A percentile compares a stretch with the other conserved stretches of the same genome.
Evolutionary conservation across 2,329 filamentous ascomycete genomes (phyloP).

Genomic region (Cladorrhinum sp.): DNA sequence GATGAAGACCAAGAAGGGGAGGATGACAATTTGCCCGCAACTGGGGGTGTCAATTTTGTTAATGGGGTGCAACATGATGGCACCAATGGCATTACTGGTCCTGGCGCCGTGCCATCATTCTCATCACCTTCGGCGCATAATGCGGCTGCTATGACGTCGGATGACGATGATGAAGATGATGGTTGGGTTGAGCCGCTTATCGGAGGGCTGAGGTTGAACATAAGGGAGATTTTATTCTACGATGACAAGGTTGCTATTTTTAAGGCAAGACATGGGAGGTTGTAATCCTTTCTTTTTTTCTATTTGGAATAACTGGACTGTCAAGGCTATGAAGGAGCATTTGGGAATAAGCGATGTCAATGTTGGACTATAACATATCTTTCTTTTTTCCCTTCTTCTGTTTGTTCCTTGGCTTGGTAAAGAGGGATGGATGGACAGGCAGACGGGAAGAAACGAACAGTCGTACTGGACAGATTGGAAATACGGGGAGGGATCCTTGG

Average conservation of each 20-base stretch:
- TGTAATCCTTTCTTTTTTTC: conserved; percentile 30
- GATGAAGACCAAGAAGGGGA: conserved; percentile 29
- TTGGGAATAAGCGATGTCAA: no score
- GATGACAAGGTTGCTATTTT: conserved; percentile 82
- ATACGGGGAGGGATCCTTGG: no score
- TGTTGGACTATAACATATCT: no score
- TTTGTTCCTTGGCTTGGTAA: no score
- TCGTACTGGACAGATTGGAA: no score
- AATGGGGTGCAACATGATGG: conserved; percentile 36
- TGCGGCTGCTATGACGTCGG: background rate
- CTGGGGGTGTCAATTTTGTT: conserved; percentile 16
- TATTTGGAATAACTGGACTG: no score
- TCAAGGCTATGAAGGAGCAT: no score
- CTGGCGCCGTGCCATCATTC: background rate
- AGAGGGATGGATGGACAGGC: no score
- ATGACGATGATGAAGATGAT: conserved; percentile 42
- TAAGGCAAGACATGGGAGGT: conserved; percentile 64
- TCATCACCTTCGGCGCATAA: background rate
- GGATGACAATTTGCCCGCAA: conserved; percentile 29
- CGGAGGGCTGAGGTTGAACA: conserved; percentile 50
- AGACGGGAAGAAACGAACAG: no score
- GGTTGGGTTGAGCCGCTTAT: conserved; percentile 47
- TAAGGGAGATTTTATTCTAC: conserved; percentile 79
- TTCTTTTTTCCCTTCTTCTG: no score
- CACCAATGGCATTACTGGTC: conserved; percentile 25